A percentile compares a stretch with the other conserved stretches of the same genome.
phyloP scores from a whole-genome alignment of 139 green algal species.

The Raphidocelis subcapitata region DNA sequence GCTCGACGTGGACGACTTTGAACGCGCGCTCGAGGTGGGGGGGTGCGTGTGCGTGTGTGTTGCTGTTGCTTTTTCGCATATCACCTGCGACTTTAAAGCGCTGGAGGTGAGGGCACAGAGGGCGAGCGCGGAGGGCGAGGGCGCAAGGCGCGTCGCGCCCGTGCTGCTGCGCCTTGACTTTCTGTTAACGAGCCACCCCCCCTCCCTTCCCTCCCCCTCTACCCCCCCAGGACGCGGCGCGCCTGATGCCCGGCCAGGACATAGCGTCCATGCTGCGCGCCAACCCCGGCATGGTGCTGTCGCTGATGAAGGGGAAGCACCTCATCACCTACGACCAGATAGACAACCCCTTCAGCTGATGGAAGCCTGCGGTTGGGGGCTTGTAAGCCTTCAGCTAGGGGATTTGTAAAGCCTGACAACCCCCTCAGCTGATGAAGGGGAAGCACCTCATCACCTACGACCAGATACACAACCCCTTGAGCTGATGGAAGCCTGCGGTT shows the following conservation, averaged over 20 bases:
- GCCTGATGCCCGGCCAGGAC: slow-evolving; percentile 62
- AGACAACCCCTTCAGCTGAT: slow-evolving; percentile 42
- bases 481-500: slow-evolving; percentile 8
- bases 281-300: slow-evolving; percentile 72
- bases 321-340: slow-evolving; percentile 76
- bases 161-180: too few species aligned
- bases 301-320: slow-evolving; percentile 61
- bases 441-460: slow-evolving; percentile 73
- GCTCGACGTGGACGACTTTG: slow-evolving; percentile 66
- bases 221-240: slow-evolving; percentile 41
- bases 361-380: not conserved
- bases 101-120: not conserved
- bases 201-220: too few species aligned
- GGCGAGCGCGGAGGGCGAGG: not conserved
- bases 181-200: too few species aligned
- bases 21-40: slow-evolving; percentile 35
- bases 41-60: not conserved
- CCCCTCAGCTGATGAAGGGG: slow-evolving; percentile 71
- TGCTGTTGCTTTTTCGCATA: too few species aligned
- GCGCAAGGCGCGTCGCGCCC: too few species aligned
- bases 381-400: too few species aligned
- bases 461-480: slow-evolving; percentile 48
- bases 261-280: slow-evolving; percentile 44
- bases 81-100: not conserved
- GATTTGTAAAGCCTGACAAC: too few species aligned